Evolutionary conservation across 2,329 filamentous ascomycete genomes (phyloP).

Genomic region (Mycosphaerella arachidis): DNA sequence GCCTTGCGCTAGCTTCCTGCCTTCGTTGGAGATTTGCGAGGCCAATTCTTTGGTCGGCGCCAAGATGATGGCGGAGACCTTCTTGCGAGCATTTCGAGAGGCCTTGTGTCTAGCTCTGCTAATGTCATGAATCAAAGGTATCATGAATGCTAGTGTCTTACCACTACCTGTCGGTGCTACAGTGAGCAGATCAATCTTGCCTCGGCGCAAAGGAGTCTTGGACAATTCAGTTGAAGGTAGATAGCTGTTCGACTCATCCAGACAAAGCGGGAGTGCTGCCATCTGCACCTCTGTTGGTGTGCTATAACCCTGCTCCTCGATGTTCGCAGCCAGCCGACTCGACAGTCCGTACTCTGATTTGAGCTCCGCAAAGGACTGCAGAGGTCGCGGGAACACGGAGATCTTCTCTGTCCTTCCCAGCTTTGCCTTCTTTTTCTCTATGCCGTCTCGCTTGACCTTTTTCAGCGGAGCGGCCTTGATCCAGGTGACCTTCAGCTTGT

Average conservation of each 20-base stretch:
- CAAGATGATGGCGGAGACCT: conserved; percentile 41
- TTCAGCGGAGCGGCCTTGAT: conserved; percentile 26
- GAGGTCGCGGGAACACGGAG: conserved; percentile 71
- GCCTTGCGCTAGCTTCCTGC: conserved; percentile 70
- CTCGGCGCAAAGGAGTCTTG: conserved; percentile 24
- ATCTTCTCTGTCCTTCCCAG: conserved; percentile 41
- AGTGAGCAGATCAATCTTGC: conserved; percentile 68
- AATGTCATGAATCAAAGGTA: conserved; percentile 77
- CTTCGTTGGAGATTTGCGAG: conserved; percentile 59
- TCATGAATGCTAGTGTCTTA: conserved; percentile 89
- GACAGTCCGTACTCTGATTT: conserved; percentile 68
- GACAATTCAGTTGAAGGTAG: conserved; percentile 38
- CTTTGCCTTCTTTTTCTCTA: conserved; percentile 38
- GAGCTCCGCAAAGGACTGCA: conserved; percentile 72
- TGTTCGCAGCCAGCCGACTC: conserved; percentile 67
- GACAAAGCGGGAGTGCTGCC: conserved; percentile 72
- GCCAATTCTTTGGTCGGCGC: conserved; percentile 50
- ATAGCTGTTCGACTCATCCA: conserved; percentile 48
- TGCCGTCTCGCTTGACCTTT: conserved; percentile 46
- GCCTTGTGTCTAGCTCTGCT: conserved; percentile 29
- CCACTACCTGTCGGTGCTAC: conserved; percentile 94
- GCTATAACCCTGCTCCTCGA: conserved; percentile 77
- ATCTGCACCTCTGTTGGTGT: conserved; percentile 93
- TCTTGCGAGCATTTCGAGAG: conserved; percentile 6
- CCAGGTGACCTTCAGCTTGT: conserved; percentile 33